Percentiles rank a stretch among this genome's conserved stretches.
Evolutionary conservation across 1,284 basidiomycete species (phyloP).

Genomic region (Takashimella koratensis): DNA sequence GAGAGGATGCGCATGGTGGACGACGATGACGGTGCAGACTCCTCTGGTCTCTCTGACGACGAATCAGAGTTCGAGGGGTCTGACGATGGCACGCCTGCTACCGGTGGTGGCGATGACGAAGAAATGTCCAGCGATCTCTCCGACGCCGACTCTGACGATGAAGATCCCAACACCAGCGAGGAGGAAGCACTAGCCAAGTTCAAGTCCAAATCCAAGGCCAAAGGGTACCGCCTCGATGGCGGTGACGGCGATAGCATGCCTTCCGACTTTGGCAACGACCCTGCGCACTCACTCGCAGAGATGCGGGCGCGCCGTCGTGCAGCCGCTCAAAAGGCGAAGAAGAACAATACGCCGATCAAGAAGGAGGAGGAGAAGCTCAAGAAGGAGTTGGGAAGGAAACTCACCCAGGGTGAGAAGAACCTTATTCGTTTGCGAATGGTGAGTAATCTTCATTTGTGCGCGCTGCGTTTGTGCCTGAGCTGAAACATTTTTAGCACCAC

Average conservation of each 20-base stretch:
- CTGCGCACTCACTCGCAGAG: not conserved
- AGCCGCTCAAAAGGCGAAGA: constrained; percentile 11
- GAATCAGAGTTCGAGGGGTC: constrained; percentile 4
- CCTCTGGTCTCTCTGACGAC: not conserved
- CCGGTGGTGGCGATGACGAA: constrained; percentile 8
- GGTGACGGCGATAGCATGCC: constrained; percentile 14
- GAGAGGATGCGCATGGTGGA: not conserved
- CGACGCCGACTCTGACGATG: constrained; percentile 18
- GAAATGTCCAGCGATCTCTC: constrained; percentile 13
- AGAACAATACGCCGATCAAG: constrained; percentile 27
- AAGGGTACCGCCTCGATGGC: constrained; percentile 16
- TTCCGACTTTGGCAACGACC: not conserved
- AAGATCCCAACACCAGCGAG: constrained; percentile 1
- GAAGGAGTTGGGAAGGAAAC: constrained; percentile 61
- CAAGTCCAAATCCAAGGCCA: constrained; percentile 6
- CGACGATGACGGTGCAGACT: constrained; percentile 1
- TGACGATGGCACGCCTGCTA: constrained; percentile 7
- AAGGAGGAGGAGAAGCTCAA: constrained; percentile 56
- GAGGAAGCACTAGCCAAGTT: too few species aligned
- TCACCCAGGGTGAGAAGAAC: constrained; percentile 78
- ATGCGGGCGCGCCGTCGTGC: not conserved
- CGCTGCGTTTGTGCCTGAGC: not conserved
- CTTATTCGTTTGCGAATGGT: constrained; percentile 60
- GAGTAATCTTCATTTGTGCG: constrained; percentile 22
- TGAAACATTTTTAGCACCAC: constrained; percentile 52